These are phyloP conservation scores for Exserohilum rostratum DNA, from an alignment of 2,329 filamentous ascomycete genomes.

Conservation along the genomic window DNA sequence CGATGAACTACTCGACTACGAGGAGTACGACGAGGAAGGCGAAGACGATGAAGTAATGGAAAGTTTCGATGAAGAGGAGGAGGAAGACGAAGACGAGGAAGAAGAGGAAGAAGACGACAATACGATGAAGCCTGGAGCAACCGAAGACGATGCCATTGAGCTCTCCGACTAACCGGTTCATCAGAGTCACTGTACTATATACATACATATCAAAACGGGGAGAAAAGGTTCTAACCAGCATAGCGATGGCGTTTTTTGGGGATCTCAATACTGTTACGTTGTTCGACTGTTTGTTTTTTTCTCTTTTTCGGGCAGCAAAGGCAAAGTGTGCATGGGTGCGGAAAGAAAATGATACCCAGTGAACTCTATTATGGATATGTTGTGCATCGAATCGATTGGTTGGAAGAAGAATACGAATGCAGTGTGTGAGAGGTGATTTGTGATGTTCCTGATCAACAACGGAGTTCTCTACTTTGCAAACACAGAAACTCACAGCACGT, in stretches of 20 bases:
- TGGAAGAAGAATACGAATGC: background rate
- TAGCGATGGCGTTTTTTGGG: slow-evolving; percentile 7
- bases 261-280: background rate
- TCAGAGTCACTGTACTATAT: too few relatives aligned
- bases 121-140: slow-evolving; percentile 24
- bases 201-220: background rate
- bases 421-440: background rate
- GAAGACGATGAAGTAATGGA: slow-evolving; percentile 14
- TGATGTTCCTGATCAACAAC: too few relatives aligned
- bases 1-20: slow-evolving; percentile 10
- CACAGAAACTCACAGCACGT: too few relatives aligned
- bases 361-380: background rate
- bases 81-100: slow-evolving; percentile 12
- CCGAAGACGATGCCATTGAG: slow-evolving; percentile 45
- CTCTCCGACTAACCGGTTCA: slow-evolving; percentile 33
- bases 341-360: slow-evolving; percentile 1
- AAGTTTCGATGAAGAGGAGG: slow-evolving; percentile 23
- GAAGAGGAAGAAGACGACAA: slow-evolving; percentile 11
- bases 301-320: background rate
- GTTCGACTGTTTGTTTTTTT: background rate
- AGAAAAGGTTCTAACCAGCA: background rate
- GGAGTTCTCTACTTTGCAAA: too few relatives aligned
- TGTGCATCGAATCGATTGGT: background rate
- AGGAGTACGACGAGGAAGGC: slow-evolving; percentile 2
- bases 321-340: background rate